Evolutionary conservation across 148 eudicot species (phyloP).

Genomic region (Fagopyrum homotropicum): DNA sequence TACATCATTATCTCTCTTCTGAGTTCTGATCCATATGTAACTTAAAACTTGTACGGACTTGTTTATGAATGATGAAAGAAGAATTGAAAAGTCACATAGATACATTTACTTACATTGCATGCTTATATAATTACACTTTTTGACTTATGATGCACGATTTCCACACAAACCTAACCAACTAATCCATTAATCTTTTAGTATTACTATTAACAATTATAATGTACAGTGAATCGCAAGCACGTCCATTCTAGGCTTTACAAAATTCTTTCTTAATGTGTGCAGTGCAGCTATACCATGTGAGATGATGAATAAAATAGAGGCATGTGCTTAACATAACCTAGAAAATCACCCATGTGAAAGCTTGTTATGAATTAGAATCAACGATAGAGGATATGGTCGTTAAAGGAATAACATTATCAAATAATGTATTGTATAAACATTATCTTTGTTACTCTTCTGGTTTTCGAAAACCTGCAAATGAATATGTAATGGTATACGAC

Average conservation of each 20-base stretch:
- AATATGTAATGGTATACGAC: not conserved
- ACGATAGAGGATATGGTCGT: no score
- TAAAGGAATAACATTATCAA: no score
- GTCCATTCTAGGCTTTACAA: not conserved
- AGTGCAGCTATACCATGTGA: conserved; percentile 6
- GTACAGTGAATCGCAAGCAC: not conserved
- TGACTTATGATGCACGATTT: not conserved
- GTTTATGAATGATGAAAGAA: not conserved
- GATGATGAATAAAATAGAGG: not conserved
- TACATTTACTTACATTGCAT: conserved; percentile 1
- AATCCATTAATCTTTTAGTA: not conserved
- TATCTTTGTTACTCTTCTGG: no score
- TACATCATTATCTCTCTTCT: not conserved
- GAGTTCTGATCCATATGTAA: not conserved
- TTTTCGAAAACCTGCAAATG: no score
- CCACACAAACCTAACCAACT: not conserved
- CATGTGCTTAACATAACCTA: not conserved
- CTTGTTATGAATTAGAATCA: no score
- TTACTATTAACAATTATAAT: not conserved
- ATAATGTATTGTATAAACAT: no score
- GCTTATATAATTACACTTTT: conserved; percentile 5
- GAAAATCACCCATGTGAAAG: not conserved
- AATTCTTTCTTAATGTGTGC: not conserved
- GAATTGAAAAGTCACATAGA: not conserved
- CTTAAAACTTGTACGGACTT: not conserved